phyloP scores from a whole-genome alignment of 1,284 basidiomycete genomes.

The Xerocomus nothofagi region DNA sequence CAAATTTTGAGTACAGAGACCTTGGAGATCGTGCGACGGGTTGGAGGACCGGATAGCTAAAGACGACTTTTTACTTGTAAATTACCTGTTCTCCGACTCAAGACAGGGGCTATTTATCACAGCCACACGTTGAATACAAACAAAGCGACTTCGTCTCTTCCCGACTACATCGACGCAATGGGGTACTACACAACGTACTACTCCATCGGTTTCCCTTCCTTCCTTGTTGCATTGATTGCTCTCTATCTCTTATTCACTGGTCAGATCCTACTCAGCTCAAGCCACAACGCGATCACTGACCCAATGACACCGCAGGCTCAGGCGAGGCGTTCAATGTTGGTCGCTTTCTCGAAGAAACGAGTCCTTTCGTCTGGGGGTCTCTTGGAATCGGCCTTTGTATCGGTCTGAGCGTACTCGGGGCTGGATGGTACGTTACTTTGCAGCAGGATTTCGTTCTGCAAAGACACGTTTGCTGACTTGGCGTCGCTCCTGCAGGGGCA shows the following conservation, averaged over 20 bases:
- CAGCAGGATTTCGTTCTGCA: neutral
- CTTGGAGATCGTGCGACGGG: slow-evolving; percentile 17
- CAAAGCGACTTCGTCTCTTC: slow-evolving; percentile 6
- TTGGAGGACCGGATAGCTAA: slow-evolving; percentile 13
- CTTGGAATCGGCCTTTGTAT: slow-evolving; percentile 92
- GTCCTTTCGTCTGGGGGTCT: slow-evolving; percentile 92
- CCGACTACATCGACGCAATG: slow-evolving; percentile 35
- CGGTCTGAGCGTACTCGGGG: slow-evolving; percentile 91
- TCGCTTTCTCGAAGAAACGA: slow-evolving; percentile 89
- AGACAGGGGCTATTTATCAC: slow-evolving; percentile 12
- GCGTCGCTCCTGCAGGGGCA: slow-evolving; percentile 68
- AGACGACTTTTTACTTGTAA: neutral
- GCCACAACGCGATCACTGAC: neutral
- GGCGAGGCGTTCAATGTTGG: slow-evolving; percentile 92
- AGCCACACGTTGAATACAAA: slow-evolving; percentile 20
- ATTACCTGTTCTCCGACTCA: neutral
- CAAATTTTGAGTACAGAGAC: slow-evolving; percentile 13
- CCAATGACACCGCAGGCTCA: slow-evolving; percentile 53
- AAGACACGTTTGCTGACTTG: slow-evolving; percentile 8
- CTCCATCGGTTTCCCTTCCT: slow-evolving; percentile 65
- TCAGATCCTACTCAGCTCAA: slow-evolving; percentile 31
- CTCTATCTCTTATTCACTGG: slow-evolving; percentile 89
- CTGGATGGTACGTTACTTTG: slow-evolving; percentile 78
- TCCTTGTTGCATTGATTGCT: slow-evolving; percentile 64
- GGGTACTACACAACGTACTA: slow-evolving; percentile 54